Evolutionary conservation across 1,139 yeast species (phyloP), one percentile per base, ranked within the genome.

Genomic region (Candida sp.): DNA sequence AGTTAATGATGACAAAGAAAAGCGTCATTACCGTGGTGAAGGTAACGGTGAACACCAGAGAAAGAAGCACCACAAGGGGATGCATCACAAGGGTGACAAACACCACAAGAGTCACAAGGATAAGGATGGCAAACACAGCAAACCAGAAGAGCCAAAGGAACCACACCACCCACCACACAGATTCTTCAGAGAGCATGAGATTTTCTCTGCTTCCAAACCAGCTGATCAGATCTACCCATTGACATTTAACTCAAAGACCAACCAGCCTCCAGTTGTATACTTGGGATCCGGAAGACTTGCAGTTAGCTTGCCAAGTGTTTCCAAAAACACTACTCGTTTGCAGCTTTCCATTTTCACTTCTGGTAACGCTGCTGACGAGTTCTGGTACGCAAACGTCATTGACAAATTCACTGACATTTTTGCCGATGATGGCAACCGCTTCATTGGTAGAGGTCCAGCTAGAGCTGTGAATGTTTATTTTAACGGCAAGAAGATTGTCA

Each of bases 361-460:
- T 22, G 97, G 96, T 3, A 89, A 87, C 61, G 85, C 85, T 1
- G 84, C 81, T 40, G 97, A 90, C 65, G 97, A 91, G 68, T 88
- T 88, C 62, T 90, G 96, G 96, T 90, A 87, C 67, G 68, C 84
- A 11, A 86, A 88, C 59, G 80, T 83, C 17, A 59, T 86, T 48
- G 88, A 85, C 54, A 67, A 73, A 43, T 77, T 68, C 57, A 71
- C 70, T 22, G 61, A 69, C 31, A 58, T 66, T 8, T 83, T 81
- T 54, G 61, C 61, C 4, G 62, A 62, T 5, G 62, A 69, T 40
- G 77, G 78, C 17, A 55, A 54, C 42, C 77, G 74, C 47, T 67
- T 70, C 27, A 72, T 78, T 30, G 88, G 88, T 5, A 87, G 84
- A 62, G 96, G 90, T 0, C 89, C 91, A 1, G 71, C 83, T 39